Base-by-base conservation (phyloP, 768 basidiomycete genomes). In the Psilocybe tampanensis region DNA sequence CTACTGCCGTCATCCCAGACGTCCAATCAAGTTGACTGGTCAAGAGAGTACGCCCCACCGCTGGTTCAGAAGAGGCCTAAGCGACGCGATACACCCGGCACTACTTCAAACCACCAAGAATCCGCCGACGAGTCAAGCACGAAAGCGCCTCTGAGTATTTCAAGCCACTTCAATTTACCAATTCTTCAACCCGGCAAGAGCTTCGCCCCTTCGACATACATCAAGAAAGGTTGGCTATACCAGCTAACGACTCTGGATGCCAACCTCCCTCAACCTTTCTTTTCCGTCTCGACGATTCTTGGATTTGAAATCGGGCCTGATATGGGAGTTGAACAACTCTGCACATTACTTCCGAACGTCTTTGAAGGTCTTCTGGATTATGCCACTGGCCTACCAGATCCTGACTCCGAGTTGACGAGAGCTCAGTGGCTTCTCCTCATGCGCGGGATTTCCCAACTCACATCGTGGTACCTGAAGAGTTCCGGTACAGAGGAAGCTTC, bases 161-260 rank as follows among this genome's bases (percentile, higher is more conserved):
- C 68, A 52, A 61, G 75, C 56, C 85, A 93, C 70, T 80, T 85
- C 62, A 75, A 76, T 24, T 77, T 91, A 12, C 67, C 68, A 3
- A 70, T 72, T 26, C 69, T 90, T 6, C 76, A 74, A 21, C 74
- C 80, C 2, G 86, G 85, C 2, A 70, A 81, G 33, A 75, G 76
- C 33, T 87, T 93, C 60, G 66, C 64, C 1, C 36, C 70, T 2
- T 71, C 75, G 8, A 83, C 86, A 6, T 88, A 85, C 59, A 77
- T 87, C 43, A 81, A 79, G 8, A 84, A 76, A 55, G 88, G 89
- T 0, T 75, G 79, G 64, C 80, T 94, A 17, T 68, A 77, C 54
- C 82, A 88, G 21, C 76, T 92, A 15, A 57, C 86, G 47, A 64
- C 74, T n/a, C 49, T 77, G 49, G 58, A 78, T 18, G 66, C 70